Evolutionary conservation across 306 rosid species (phyloP).

Genomic region (barrel medic (Medicago truncatula)): MtrunA17r5.0-ANR NC_053049.1:13788001-13788500

Average conservation of each 20-base stretch:
- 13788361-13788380: slow-evolving; percentile 80
- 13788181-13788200: no score
- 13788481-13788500: slow-evolving; percentile 71
- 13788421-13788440: slow-evolving; percentile 76
- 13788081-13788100: no score
- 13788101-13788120: no score
- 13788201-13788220: no score
- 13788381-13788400: slow-evolving; percentile 76
- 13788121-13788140: no score
- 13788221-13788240: no score
- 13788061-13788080: background rate
- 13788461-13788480: slow-evolving; percentile 31
- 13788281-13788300: slow-evolving; percentile 89
- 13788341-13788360: slow-evolving; percentile 96
- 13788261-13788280: slow-evolving; percentile 63
- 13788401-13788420: slow-evolving; percentile 87
- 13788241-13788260: no score
- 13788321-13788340: slow-evolving; percentile 77
- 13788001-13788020: slow-evolving; percentile 91
- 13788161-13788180: no score
- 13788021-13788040: background rate
- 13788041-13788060: background rate
- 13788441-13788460: slow-evolving; percentile 15
- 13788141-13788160: no score
- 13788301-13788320: slow-evolving; percentile 66